Percentiles rank a stretch among this genome's conserved stretches.
These are phyloP conservation scores for Fomitopsis palustris DNA, from an alignment of 1,284 basidiomycete genomes.

Conservation along the genomic window DNA sequence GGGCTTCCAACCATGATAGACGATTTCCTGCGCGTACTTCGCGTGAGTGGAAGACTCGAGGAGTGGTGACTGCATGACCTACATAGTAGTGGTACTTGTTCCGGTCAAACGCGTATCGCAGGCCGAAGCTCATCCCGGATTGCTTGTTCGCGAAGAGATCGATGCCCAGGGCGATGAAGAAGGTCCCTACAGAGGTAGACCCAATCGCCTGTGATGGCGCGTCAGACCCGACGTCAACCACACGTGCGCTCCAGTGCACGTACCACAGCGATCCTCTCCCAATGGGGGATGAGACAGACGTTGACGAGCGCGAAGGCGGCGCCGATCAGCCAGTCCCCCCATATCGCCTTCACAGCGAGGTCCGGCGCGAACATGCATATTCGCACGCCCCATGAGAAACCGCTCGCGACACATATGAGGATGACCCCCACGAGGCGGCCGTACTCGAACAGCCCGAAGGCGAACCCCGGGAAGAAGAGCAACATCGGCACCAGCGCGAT, in stretches of 20 bases:
- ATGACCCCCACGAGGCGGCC: conserved; percentile 43
- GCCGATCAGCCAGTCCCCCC: conserved; percentile 53
- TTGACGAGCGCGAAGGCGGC: conserved; percentile 39
- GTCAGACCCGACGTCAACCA: conserved; percentile 29
- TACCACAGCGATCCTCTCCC: conserved; percentile 51
- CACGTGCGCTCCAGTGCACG: conserved; percentile 23
- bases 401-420: conserved; percentile 46
- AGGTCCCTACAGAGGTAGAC: conserved; percentile 56
- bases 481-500: conserved; percentile 46
- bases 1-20: conserved; percentile 18
- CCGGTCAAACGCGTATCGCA: conserved; percentile 59
- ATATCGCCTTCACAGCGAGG: conserved; percentile 41
- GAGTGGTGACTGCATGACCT: conserved; percentile 20
- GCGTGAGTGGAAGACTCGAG: not conserved
- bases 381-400: conserved; percentile 55
- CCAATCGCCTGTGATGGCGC: conserved; percentile 28
- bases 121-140: conserved; percentile 56
- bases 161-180: conserved; percentile 49
- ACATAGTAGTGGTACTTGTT: conserved; percentile 56
- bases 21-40: conserved; percentile 10
- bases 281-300: conserved; percentile 36
- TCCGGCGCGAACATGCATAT: conserved; percentile 45
- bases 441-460: conserved; percentile 48
- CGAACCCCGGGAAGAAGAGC: conserved; percentile 48
- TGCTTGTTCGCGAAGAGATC: conserved; percentile 58